Evolutionary conservation across 1,284 basidiomycete genomes (phyloP).

Genomic region (Ceratobasidium sp.): DNA sequence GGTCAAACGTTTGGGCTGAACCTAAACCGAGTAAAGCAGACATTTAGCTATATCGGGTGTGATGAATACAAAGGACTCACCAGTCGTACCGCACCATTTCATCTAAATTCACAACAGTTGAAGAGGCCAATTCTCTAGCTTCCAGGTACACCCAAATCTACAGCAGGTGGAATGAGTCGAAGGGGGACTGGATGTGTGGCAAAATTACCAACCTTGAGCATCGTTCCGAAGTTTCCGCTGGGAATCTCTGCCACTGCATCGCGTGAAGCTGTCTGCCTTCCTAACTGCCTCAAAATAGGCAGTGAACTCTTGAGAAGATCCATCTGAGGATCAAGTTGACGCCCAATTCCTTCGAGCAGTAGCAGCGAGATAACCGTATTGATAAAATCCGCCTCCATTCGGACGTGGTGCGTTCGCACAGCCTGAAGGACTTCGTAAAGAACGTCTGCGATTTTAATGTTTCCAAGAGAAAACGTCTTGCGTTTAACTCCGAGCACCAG

Average conservation of each 20-base stretch:
- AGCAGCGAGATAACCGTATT: conserved; percentile 97
- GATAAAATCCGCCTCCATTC: conserved; percentile 98
- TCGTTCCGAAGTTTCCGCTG: conserved; percentile 74
- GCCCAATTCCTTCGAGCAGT: conserved; percentile 93
- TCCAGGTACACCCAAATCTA: conserved; percentile 92
- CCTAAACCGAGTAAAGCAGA: background rate
- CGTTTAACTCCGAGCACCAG: conserved; percentile 92
- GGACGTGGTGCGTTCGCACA: conserved; percentile 95
- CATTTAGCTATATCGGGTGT: background rate
- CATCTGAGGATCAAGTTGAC: conserved; percentile 89
- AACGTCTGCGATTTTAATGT: conserved; percentile 95
- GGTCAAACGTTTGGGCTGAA: conserved; percentile 27
- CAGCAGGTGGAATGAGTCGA: conserved; percentile 12
- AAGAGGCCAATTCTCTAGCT: conserved; percentile 81
- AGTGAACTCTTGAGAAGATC: conserved; percentile 93
- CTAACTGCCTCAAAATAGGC: conserved; percentile 88
- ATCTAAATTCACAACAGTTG: conserved; percentile 77
- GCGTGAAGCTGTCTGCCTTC: conserved; percentile 83
- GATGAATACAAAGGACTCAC: conserved; percentile 52
- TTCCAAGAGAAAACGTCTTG: conserved; percentile 94
- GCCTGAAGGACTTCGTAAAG: conserved; percentile 85
- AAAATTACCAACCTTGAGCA: conserved; percentile 72
- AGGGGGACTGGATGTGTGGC: conserved; percentile 1
- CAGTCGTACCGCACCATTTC: conserved; percentile 78
- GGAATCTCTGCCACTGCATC: conserved; percentile 69